These are phyloP conservation scores for Vanderwaltozyma tropicalis DNA, from an alignment of 805 yeast genomes.

Conservation along the genomic window DNA sequence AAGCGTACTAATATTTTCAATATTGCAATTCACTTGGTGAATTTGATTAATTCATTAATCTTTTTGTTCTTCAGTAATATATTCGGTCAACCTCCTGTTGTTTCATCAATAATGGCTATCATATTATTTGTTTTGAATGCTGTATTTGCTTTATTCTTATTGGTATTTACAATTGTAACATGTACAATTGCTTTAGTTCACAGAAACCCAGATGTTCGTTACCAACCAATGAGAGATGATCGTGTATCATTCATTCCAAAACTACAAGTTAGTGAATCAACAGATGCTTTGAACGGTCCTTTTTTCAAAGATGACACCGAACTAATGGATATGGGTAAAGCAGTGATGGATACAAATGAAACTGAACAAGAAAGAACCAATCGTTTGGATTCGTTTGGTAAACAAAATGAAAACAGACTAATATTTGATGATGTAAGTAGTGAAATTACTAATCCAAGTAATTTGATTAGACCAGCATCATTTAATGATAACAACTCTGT, in stretches of 20 bases:
- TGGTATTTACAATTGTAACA: constrained; percentile 79
- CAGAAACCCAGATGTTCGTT: constrained; percentile 90
- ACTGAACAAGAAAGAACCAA: constrained; percentile 21
- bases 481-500: constrained; percentile 2
- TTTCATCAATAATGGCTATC: constrained; percentile 86
- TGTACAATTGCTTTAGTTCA: constrained; percentile 75
- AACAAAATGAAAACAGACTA: background rate
- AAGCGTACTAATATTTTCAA: constrained; percentile 90
- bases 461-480: background rate
- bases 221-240: constrained; percentile 94
- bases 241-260: constrained; percentile 89
- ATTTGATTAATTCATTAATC: constrained; percentile 72
- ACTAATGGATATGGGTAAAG: constrained; percentile 28
- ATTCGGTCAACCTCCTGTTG: constrained; percentile 75
- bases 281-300: constrained; percentile 10
- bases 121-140: constrained; percentile 87
- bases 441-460: background rate
- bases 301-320: constrained; percentile 23
- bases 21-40: constrained; percentile 72
- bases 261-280: constrained; percentile 30
- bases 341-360: constrained; percentile 30
- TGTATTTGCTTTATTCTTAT: constrained; percentile 66
- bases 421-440: constrained; percentile 13
- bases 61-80: constrained; percentile 81
- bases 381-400: constrained; percentile 17